phyloP scores from a whole-genome alignment of 805 yeast species.

The Scheffersomyces spartinae region DNA sequence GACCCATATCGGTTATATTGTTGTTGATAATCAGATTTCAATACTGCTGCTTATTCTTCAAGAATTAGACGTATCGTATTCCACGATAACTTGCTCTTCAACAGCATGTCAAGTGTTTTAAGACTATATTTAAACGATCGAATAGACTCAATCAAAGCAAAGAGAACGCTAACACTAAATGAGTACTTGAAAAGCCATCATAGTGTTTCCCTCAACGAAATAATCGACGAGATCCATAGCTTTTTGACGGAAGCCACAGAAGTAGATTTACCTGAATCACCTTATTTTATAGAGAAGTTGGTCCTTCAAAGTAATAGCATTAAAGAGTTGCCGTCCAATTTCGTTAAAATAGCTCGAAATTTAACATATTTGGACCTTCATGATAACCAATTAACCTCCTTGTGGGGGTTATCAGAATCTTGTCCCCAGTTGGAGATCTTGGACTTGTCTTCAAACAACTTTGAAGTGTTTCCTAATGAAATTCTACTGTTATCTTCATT shows the following conservation, averaged over 20 bases:
- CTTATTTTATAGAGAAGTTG: conserved; percentile 35
- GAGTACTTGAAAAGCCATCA: too few relatives aligned
- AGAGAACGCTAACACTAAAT: conserved; percentile 11
- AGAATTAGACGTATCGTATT: not conserved
- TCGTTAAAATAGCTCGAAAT: conserved; percentile 27
- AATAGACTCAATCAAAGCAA: conserved; percentile 10
- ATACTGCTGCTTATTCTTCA: not conserved
- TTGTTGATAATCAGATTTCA: not conserved
- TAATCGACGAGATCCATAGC: too few relatives aligned
- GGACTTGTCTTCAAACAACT: conserved; percentile 49
- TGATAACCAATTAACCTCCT: conserved; percentile 39
- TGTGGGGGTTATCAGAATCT: conserved; percentile 35
- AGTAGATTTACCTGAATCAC: too few relatives aligned
- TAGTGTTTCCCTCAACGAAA: too few relatives aligned
- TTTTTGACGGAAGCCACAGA: too few relatives aligned
- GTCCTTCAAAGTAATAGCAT: conserved; percentile 44
- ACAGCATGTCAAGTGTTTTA: conserved; percentile 5
- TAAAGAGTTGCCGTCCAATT: conserved; percentile 33
- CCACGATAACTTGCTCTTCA: not conserved
- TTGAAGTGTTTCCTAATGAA: conserved; percentile 36
- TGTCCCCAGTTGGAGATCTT: conserved; percentile 45
- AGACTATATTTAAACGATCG: conserved; percentile 12
- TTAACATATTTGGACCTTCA: conserved; percentile 58
- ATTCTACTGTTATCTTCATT: conserved; percentile 31
- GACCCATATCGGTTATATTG: too few relatives aligned